Conservation (phyloP, 78 protist genomes). For the Dictyostelium brefeldianum region DNA sequence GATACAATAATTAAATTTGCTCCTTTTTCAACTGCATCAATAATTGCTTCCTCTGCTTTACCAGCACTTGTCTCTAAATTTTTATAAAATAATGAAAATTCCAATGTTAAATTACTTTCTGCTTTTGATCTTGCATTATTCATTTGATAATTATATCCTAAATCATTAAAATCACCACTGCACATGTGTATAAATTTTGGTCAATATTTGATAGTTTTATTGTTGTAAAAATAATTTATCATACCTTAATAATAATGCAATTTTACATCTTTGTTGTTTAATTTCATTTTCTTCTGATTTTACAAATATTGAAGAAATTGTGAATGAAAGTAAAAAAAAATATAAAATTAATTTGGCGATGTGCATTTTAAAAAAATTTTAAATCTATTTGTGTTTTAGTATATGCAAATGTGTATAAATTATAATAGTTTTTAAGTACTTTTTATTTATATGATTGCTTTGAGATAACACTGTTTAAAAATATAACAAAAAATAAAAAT, state of each 20-base stretch:
- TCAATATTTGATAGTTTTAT: too few relatives aligned
- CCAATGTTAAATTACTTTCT: background rate
- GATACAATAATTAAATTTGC: slow-evolving; percentile 20
- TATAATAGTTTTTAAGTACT: too few relatives aligned
- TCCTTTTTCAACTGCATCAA: background rate
- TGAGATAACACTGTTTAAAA: too few relatives aligned
- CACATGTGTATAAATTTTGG: too few relatives aligned
- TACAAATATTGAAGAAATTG: background rate
- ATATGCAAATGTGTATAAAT: too few relatives aligned
- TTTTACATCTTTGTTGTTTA: background rate
- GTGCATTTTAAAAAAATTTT: background rate
- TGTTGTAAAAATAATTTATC: too few relatives aligned
- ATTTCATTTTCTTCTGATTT: background rate
- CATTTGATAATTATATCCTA: slow-evolving; percentile 43
- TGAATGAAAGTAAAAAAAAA: background rate
- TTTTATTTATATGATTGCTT: too few relatives aligned
- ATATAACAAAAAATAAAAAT: too few relatives aligned
- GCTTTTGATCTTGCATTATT: slow-evolving; percentile 33
- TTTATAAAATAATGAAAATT: background rate
- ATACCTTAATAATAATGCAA: background rate
- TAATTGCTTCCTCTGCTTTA: background rate
- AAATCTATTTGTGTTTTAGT: too few relatives aligned
- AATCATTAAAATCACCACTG: slow-evolving; percentile 24
- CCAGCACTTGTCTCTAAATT: background rate
- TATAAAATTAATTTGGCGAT: background rate